phyloP scores from a whole-genome alignment of 2,329 filamentous ascomycete genomes.

The Sporothrix pallida region DNA sequence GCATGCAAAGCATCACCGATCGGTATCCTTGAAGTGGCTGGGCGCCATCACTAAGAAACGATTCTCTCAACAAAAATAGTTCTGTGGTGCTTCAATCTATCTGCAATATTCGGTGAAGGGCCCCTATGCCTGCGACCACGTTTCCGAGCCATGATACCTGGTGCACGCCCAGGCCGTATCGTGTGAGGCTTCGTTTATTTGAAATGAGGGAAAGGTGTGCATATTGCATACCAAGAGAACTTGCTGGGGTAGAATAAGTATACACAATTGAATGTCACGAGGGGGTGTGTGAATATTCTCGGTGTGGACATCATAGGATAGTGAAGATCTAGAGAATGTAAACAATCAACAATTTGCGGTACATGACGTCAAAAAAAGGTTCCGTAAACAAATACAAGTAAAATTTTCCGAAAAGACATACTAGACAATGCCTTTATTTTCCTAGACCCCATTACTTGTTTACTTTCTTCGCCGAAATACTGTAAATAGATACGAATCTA shows the following conservation, averaged over 20 bases:
- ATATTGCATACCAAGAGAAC: neutral
- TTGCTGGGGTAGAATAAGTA: neutral
- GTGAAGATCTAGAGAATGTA: neutral
- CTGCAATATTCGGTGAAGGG: neutral
- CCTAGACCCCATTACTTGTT: no score
- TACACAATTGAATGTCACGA: neutral
- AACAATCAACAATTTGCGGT: neutral
- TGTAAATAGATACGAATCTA: neutral
- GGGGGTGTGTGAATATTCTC: neutral
- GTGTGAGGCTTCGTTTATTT: neutral
- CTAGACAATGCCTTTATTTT: no score
- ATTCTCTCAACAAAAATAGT: neutral
- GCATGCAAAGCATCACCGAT: conserved; percentile 19
- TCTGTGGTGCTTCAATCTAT: neutral
- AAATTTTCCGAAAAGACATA: no score
- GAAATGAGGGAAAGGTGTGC: neutral
- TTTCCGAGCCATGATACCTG: conserved; percentile 4
- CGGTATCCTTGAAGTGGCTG: conserved; percentile 7
- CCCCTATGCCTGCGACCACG: conserved; percentile 12
- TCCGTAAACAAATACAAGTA: neutral
- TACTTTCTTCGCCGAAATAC: neutral
- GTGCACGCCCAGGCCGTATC: neutral
- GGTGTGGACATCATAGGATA: neutral
- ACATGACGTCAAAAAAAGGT: neutral
- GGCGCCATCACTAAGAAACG: neutral